A percentile compares a stretch with the other conserved stretches of the same genome.
Conservation (phyloP, 257 asterid species). For the Rehmannia glutinosa region DNA sequence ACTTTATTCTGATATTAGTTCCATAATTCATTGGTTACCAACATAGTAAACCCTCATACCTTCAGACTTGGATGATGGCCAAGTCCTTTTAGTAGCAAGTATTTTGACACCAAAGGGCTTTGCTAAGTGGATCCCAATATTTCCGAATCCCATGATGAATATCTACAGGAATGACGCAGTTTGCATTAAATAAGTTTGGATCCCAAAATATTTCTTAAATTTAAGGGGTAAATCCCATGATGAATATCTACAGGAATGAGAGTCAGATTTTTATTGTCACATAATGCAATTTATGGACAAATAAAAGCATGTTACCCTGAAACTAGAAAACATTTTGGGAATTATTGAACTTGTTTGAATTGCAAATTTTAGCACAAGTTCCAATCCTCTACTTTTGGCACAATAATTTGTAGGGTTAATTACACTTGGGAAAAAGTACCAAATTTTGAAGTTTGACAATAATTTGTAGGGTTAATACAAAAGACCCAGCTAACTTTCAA, state of each 20-base stretch:
- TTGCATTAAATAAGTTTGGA: conserved; percentile 70
- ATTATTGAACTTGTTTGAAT: no score
- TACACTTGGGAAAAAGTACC: no score
- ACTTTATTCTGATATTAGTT: background rate
- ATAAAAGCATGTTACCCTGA: no score
- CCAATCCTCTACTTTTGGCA: no score
- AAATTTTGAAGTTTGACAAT: no score
- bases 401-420: no score
- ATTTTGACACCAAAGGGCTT: conserved; percentile 89
- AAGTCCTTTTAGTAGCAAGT: conserved; percentile 88
- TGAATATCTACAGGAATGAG: conserved; percentile 50
- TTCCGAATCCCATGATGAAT: conserved; percentile 84
- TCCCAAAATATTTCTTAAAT: conserved; percentile 76
- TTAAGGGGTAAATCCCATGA: no score
- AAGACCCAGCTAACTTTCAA: no score
- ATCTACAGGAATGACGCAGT: conserved; percentile 38
- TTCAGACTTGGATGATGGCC: conserved; percentile 41
- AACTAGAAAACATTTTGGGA: no score
- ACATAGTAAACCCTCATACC: conserved; percentile 27
- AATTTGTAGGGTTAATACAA: no score
- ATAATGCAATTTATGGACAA: background rate
- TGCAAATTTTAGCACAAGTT: no score
- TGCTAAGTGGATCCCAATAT: conserved; percentile 83
- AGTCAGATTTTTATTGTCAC: background rate
- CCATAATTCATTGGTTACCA: background rate